phyloP scores from a whole-genome alignment of 371 early-diverging fungal genomes.

The Rhizomucor pusillus region DNA sequence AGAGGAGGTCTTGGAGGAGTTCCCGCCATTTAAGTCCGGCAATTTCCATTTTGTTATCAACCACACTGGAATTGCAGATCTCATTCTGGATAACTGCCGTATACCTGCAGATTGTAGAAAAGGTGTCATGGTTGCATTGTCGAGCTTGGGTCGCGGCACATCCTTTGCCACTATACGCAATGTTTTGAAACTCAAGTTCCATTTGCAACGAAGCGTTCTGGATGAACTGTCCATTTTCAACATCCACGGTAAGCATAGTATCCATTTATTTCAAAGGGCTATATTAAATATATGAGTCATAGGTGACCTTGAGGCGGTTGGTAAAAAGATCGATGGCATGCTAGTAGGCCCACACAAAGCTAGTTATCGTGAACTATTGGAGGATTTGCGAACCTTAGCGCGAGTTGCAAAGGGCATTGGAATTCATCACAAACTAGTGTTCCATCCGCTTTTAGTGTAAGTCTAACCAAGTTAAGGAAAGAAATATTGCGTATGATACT shows the following conservation, averaged over 20 bases:
- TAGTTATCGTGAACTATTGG: slow-evolving; percentile 44
- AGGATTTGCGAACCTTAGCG: slow-evolving; percentile 49
- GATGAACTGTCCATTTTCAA: slow-evolving; percentile 70
- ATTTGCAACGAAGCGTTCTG: slow-evolving; percentile 57
- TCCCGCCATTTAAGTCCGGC: slow-evolving; percentile 66
- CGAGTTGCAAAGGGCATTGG: slow-evolving; percentile 58
- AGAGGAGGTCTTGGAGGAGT: slow-evolving; percentile 78
- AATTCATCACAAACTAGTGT: slow-evolving; percentile 61
- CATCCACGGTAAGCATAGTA: slow-evolving; percentile 37
- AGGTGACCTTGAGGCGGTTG: slow-evolving; percentile 53
- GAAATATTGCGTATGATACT: background rate
- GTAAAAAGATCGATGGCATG: slow-evolving; percentile 56
- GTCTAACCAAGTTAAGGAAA: slow-evolving; percentile 12
- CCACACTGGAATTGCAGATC: slow-evolving; percentile 56
- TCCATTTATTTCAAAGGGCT: background rate
- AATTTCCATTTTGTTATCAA: slow-evolving; percentile 59
- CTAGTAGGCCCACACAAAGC: slow-evolving; percentile 52
- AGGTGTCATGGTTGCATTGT: slow-evolving; percentile 56
- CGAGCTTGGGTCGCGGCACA: slow-evolving; percentile 55
- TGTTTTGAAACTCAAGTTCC: slow-evolving; percentile 56
- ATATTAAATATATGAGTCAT: slow-evolving; percentile 2
- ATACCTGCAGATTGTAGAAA: slow-evolving; percentile 56
- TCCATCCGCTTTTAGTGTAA: slow-evolving; percentile 69
- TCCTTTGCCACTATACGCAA: slow-evolving; percentile 65
- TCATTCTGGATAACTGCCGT: slow-evolving; percentile 64